Evolutionary conservation across 148 eudicot genomes (phyloP).

Genomic region (Fallopia convolvulus): DNA sequence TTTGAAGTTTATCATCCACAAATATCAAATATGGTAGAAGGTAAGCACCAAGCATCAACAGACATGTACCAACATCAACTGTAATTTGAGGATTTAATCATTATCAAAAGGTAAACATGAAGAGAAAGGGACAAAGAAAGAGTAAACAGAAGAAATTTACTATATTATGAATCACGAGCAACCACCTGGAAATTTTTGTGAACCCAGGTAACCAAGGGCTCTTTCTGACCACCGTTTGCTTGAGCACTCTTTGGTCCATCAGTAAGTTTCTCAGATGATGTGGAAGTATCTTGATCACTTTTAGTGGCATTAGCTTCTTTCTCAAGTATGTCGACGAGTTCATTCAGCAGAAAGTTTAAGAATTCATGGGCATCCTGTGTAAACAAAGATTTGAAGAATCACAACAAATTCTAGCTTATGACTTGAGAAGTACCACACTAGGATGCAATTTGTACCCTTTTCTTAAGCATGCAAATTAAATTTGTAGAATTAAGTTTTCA

Average conservation of each 20-base stretch:
- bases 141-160: not conserved
- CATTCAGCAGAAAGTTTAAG: slow-evolving; percentile 78
- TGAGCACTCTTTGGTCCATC: slow-evolving; percentile 42
- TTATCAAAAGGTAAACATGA: not conserved
- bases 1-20: not conserved
- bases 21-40: not conserved
- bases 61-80: not conserved
- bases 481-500: not conserved
- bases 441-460: not conserved
- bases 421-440: not conserved
- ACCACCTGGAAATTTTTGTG: slow-evolving; percentile 79
- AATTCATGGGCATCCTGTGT: slow-evolving; percentile 89
- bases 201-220: slow-evolving; percentile 73
- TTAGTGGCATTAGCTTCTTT: slow-evolving; percentile 56
- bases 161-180: not conserved
- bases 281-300: slow-evolving; percentile 30
- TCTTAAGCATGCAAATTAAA: not conserved
- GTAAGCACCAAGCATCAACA: not conserved
- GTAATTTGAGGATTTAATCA: not conserved
- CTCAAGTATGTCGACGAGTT: slow-evolving; percentile 87
- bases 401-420: not conserved
- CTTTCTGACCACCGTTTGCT: slow-evolving; percentile 36
- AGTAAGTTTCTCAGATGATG: slow-evolving; percentile 35
- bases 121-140: not conserved
- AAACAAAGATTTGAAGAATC: slow-evolving; percentile 8